Evolutionary conservation across 2,329 filamentous ascomycete genomes (phyloP), one percentile per base, ranked within the genome.

Genomic region (Tetracladium maxilliforme): DNA sequence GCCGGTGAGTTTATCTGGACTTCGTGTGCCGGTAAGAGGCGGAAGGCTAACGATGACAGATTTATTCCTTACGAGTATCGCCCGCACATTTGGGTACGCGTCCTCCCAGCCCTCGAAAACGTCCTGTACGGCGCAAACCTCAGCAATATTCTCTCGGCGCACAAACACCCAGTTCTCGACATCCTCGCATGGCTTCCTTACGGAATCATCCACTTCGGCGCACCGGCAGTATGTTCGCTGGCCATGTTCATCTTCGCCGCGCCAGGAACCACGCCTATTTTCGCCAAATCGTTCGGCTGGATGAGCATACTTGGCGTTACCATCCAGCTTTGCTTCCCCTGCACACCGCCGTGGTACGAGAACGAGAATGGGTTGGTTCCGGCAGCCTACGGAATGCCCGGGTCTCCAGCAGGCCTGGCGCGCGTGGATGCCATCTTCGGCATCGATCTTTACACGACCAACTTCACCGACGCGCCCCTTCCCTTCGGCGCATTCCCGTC

Each of bases 321-420:
- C 16, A 86, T 92, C 36, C 86, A 94, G 54, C 64, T 94, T 27
- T 52, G 84, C 33, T 92, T 94, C 53, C 87, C 87, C 2, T 94
- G 87, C 59, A 90, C 86, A 14, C 82, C 87, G 14, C 87, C 87
- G 2, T 95, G 87, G 87, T 95, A 94, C 45, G 87, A 94, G 61
- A 92, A 90, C 50, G 64, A 80, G 42, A 83, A 93, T 48, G 87
- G 87, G 10, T 60, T 94, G 25, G 82, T 82, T 16, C 86, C 87
- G 3, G 87, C 87, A 24, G 83, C 90, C 41, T 94, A 94, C 54
- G 80, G 79, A 23, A 92, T 95, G 64, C 63, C 70, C 22, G 87
- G 87, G 24, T 87, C 82, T 22, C 84, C 87, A 2, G 87, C 86
- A 9, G 87, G 87, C 25, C 67, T 95, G 32, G 81, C 79, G 33